Evolutionary conservation across 1,284 basidiomycete species (phyloP).

Genomic region (Ceratobasidium sp.): DNA sequence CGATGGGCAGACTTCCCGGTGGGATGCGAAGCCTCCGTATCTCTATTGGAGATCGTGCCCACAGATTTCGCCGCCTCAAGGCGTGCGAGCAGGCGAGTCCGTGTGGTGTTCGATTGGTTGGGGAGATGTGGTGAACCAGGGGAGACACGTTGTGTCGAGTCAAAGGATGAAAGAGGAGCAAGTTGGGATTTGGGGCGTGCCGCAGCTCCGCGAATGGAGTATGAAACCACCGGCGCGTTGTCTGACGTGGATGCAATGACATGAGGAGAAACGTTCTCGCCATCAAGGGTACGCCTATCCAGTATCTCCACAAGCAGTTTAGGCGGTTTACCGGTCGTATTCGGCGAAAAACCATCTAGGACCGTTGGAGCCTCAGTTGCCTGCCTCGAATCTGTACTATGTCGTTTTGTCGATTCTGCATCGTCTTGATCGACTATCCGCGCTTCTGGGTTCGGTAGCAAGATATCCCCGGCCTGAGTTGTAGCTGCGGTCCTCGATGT

Average conservation of each 20-base stretch:
- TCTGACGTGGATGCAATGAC: constrained; percentile 8
- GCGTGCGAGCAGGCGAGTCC: constrained; percentile 31
- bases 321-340: not conserved
- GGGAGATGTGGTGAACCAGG: constrained; percentile 11
- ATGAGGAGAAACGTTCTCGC: constrained; percentile 1
- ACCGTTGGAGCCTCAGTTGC: not conserved
- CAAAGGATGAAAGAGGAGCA: constrained; percentile 25
- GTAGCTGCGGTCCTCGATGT: not conserved
- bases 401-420: constrained; percentile 18
- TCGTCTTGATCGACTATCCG: not conserved
- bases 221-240: constrained; percentile 31
- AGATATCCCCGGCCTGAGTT: not conserved
- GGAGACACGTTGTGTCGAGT: constrained; percentile 43
- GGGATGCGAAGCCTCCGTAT: constrained; percentile 32
- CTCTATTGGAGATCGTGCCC: constrained; percentile 22
- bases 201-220: constrained; percentile 39
- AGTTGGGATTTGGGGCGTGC: constrained; percentile 34
- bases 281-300: constrained; percentile 11
- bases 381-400: not conserved
- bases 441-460: not conserved
- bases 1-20: constrained; percentile 19
- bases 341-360: not conserved
- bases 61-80: constrained; percentile 39
- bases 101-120: constrained; percentile 2
- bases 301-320: not conserved